A percentile compares a stretch with the other conserved stretches of the same genome.
These are phyloP conservation scores for Ganoderma lingzhi DNA, from an alignment of 1,284 basidiomycete species.

Conservation along the genomic window DNA sequence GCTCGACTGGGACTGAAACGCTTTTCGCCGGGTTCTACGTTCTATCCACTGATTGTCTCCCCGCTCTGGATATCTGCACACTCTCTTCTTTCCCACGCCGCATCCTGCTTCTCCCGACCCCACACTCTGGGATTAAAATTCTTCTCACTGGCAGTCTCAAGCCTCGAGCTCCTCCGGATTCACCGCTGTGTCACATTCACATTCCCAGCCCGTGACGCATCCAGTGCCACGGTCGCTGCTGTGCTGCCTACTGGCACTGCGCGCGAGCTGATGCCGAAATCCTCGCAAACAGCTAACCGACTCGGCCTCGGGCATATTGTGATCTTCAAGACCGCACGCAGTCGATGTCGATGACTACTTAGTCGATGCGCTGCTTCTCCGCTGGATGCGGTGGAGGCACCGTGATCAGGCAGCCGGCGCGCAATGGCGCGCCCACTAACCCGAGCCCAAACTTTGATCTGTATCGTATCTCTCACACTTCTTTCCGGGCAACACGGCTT, in stretches of 20 bases:
- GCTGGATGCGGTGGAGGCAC: slow-evolving; percentile 6
- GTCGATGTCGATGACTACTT: not conserved
- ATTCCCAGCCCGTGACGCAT: not conserved
- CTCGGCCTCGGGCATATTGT: not conserved
- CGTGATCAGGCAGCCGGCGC: slow-evolving; percentile 4
- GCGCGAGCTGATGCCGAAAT: not conserved
- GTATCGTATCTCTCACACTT: slow-evolving; percentile 24
- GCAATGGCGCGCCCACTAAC: not conserved
- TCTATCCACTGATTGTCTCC: slow-evolving; percentile 2
- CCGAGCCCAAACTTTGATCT: slow-evolving; percentile 26
- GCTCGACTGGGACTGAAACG: slow-evolving; percentile 5
- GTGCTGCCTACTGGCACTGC: not conserved
- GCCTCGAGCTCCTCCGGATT: not conserved
- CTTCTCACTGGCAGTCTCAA: not conserved
- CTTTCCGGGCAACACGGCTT: slow-evolving; percentile 30
- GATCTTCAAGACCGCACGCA: not conserved
- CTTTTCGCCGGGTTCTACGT: not conserved
- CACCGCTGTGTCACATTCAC: not conserved
- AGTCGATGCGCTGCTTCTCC: slow-evolving; percentile 1
- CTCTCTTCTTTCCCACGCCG: slow-evolving; percentile 10
- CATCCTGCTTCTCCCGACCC: slow-evolving; percentile 1
- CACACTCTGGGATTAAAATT: not conserved
- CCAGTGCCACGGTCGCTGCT: not conserved
- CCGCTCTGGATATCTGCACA: not conserved
- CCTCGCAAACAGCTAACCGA: not conserved